phyloP scores from a whole-genome alignment of 192 early-diverging fungal species.

The Coemansia erecta region DNA sequence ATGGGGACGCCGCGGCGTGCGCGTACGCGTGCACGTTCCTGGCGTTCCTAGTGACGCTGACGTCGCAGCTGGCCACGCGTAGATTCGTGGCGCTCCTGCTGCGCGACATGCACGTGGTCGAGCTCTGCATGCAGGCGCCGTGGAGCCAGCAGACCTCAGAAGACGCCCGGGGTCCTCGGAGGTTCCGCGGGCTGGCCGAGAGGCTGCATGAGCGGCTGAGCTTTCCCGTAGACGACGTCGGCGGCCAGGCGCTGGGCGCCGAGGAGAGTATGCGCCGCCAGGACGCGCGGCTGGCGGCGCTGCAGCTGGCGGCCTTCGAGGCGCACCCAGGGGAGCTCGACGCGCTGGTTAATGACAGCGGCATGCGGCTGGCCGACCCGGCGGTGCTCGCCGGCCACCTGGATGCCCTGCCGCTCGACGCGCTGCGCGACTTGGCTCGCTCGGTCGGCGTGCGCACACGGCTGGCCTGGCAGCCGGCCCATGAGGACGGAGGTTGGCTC shows the following conservation, averaged over 20 bases:
- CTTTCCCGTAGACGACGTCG: constrained; percentile 82
- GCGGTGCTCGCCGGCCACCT: constrained; percentile 57
- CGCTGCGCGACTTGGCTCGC: constrained; percentile 59
- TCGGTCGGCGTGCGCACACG: constrained; percentile 63
- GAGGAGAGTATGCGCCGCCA: constrained; percentile 63
- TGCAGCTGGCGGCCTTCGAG: constrained; percentile 74
- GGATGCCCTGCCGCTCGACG: constrained; percentile 39
- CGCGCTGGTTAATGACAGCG: constrained; percentile 71
- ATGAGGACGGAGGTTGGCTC: too few relatives aligned
- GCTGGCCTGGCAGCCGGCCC: constrained; percentile 7
- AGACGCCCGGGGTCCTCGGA: constrained; percentile 49
- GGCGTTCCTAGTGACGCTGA: constrained; percentile 85
- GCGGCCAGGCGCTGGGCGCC: constrained; percentile 69
- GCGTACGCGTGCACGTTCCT: constrained; percentile 69
- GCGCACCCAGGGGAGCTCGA: too few relatives aligned
- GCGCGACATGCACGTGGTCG: constrained; percentile 73
- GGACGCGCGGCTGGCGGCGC: constrained; percentile 57
- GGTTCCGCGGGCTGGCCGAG: constrained; percentile 66
- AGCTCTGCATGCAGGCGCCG: constrained; percentile 20
- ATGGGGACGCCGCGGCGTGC: constrained; percentile 7
- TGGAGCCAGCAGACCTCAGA: constrained; percentile 1
- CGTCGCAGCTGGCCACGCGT: constrained; percentile 89
- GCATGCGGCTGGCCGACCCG: constrained; percentile 62
- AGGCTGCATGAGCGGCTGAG: constrained; percentile 57
- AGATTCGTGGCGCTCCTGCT: constrained; percentile 79